Percentiles rank a stretch among this genome's conserved stretches.
Evolutionary conservation across 805 yeast species (phyloP).

Genomic region (Starmera dryadoides): DNA sequence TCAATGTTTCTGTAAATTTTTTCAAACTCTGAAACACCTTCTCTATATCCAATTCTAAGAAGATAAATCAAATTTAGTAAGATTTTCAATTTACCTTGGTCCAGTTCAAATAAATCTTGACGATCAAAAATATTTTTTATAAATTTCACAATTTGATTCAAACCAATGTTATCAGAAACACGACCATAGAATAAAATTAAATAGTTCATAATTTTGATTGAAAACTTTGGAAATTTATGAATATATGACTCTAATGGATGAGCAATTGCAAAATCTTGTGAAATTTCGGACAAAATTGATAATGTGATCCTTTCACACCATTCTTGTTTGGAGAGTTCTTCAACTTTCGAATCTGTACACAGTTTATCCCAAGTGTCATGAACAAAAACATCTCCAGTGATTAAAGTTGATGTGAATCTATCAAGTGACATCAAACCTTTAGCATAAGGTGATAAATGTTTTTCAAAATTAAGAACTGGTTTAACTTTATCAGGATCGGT

Average conservation of each 20-base stretch:
- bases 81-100: conserved; percentile 6
- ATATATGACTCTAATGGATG: conserved; percentile 6
- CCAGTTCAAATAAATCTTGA: neutral
- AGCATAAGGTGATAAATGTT: conserved; percentile 7
- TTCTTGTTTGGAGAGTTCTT: neutral
- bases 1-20: conserved; percentile 17
- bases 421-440: conserved; percentile 8
- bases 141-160: conserved; percentile 5
- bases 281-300: conserved; percentile 4
- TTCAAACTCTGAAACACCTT: conserved; percentile 8
- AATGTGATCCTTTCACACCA: conserved; percentile 12
- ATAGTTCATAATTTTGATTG: conserved; percentile 21
- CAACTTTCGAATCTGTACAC: neutral
- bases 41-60: conserved; percentile 18
- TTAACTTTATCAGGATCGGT: conserved; percentile 6
- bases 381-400: conserved; percentile 1
- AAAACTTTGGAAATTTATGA: conserved; percentile 12
- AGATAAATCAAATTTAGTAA: conserved; percentile 20
- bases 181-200: conserved; percentile 21
- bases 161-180: conserved; percentile 10
- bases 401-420: conserved; percentile 7
- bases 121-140: neutral
- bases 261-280: neutral
- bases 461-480: conserved; percentile 5
- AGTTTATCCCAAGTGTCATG: neutral